phyloP scores from a whole-genome alignment of 768 basidiomycete genomes.

The Mycena crocata region DNA sequence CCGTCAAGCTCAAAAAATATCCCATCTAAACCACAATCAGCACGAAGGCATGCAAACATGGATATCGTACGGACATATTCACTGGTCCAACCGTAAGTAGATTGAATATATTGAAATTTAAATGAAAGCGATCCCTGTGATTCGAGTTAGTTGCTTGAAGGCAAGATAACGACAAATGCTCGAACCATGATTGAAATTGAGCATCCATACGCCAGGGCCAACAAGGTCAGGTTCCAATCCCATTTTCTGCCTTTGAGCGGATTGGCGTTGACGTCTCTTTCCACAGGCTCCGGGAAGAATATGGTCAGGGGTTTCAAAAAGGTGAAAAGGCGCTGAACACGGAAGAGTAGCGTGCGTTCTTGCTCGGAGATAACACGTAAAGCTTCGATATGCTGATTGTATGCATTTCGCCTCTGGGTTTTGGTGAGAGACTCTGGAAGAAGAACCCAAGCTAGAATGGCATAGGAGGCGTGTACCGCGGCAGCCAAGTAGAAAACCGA shows the following conservation, averaged over 20 bases:
- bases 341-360: constrained; percentile 41
- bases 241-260: constrained; percentile 46
- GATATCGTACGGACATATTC: constrained; percentile 49
- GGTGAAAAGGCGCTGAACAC: constrained; percentile 53
- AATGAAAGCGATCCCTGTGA: constrained; percentile 53
- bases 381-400: constrained; percentile 35
- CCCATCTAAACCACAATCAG: constrained; percentile 51
- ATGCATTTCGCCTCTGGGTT: constrained; percentile 48
- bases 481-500: constrained; percentile 69
- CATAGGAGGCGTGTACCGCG: constrained; percentile 51
- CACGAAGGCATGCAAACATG: not conserved
- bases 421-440: constrained; percentile 72
- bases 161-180: not conserved
- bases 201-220: constrained; percentile 55
- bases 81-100: constrained; percentile 58
- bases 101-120: constrained; percentile 60
- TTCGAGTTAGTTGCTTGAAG: not conserved
- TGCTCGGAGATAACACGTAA: constrained; percentile 25
- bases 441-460: constrained; percentile 54
- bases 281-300: constrained; percentile 49
- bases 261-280: constrained; percentile 29
- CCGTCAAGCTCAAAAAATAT: constrained; percentile 57
- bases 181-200: constrained; percentile 49
- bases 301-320: constrained; percentile 70
- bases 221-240: constrained; percentile 63